phyloP scores from a whole-genome alignment of 2,329 filamentous ascomycete genomes.

The Reticulascus tulasneorum region DNA sequence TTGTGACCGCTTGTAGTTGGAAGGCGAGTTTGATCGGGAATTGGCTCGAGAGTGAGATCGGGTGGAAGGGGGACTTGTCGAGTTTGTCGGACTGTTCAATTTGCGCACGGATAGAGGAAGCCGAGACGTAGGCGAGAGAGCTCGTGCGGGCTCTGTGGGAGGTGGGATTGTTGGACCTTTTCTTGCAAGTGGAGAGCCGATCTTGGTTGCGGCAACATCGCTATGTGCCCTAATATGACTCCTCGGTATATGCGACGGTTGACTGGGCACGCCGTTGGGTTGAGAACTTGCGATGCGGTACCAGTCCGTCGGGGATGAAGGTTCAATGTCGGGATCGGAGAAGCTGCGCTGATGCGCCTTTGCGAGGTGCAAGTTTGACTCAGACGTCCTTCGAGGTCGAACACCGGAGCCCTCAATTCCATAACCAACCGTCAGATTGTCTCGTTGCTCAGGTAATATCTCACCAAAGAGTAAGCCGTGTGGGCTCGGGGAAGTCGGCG shows the following conservation, averaged over 20 bases:
- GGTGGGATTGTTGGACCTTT: slow-evolving; percentile 26
- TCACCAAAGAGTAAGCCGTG: slow-evolving; percentile 70
- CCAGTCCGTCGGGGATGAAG: slow-evolving; percentile 64
- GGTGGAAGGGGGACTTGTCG: slow-evolving; percentile 33
- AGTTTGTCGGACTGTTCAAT: slow-evolving; percentile 18
- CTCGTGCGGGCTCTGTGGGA: slow-evolving; percentile 18
- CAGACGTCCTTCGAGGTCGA: slow-evolving; percentile 61
- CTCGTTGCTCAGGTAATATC: slow-evolving; percentile 57
- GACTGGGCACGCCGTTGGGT: slow-evolving; percentile 12
- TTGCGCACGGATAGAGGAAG: slow-evolving; percentile 44
- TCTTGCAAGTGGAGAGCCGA: slow-evolving; percentile 24
- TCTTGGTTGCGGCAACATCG: slow-evolving; percentile 46
- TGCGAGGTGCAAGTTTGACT: slow-evolving; percentile 60
- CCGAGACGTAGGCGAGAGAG: slow-evolving; percentile 31
- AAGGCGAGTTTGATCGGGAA: slow-evolving; percentile 52
- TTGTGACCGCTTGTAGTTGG: slow-evolving; percentile 36
- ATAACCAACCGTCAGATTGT: slow-evolving; percentile 50
- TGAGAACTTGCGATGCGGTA: slow-evolving; percentile 41
- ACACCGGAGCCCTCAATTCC: slow-evolving; percentile 50
- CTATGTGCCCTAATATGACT: slow-evolving; percentile 53
- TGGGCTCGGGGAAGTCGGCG: slow-evolving; percentile 29
- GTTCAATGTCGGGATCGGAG: slow-evolving; percentile 54
- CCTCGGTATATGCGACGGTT: slow-evolving; percentile 17
- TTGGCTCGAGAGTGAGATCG: slow-evolving; percentile 43
- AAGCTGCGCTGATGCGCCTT: slow-evolving; percentile 48